These are phyloP conservation scores for Komagataella populi DNA, from an alignment of 805 yeast genomes.

Conservation along the genomic window DNA sequence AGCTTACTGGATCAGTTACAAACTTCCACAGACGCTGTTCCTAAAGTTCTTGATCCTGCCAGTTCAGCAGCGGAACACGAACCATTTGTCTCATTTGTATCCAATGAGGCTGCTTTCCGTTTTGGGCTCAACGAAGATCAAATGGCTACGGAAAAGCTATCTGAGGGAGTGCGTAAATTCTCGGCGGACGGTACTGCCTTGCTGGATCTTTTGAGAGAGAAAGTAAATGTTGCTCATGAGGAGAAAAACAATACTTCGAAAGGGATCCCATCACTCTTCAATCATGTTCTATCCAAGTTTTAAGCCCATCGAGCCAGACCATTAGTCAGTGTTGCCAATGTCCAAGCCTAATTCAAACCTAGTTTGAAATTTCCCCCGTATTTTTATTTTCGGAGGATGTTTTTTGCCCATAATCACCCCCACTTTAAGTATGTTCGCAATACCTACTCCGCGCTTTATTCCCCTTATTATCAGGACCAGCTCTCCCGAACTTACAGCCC, in stretches of 20 bases:
- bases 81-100: conserved; percentile 66
- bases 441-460: background rate
- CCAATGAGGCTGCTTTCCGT: conserved; percentile 86
- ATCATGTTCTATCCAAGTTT: background rate
- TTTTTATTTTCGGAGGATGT: background rate
- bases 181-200: conserved; percentile 86
- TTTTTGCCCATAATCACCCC: background rate
- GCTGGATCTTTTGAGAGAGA: conserved; percentile 48
- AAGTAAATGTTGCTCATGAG: conserved; percentile 15
- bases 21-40: conserved; percentile 68
- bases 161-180: conserved; percentile 96
- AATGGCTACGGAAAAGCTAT: conserved; percentile 95
- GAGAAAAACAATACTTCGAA: background rate
- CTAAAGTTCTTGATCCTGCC: conserved; percentile 64
- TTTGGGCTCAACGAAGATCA: conserved; percentile 87
- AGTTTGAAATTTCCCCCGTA: background rate
- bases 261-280: background rate
- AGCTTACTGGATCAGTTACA: conserved; percentile 76
- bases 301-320: background rate
- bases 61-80: conserved; percentile 41
- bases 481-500: background rate
- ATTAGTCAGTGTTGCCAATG: background rate
- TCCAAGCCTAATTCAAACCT: background rate
- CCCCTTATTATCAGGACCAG: background rate
- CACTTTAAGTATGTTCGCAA: background rate